These are phyloP conservation scores for Stereum hirsutum DNA, from an alignment of 1,284 basidiomycete genomes.

Conservation along the genomic window DNA sequence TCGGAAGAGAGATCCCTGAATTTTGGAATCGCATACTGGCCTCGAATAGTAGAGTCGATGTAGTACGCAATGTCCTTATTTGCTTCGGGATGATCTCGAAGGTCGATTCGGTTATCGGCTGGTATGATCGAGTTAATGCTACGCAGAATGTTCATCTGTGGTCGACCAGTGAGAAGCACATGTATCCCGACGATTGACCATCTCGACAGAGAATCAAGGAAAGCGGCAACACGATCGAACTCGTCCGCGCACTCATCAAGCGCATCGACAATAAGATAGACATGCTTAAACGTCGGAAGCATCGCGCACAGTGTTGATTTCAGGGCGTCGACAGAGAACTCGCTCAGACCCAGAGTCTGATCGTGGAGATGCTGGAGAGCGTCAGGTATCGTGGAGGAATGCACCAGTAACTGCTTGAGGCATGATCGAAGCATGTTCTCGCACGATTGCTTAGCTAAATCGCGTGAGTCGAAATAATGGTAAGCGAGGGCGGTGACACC, in stretches of 20 bases:
- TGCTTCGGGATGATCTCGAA: too few relatives aligned
- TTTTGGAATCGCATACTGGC: neutral
- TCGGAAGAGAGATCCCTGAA: too few relatives aligned
- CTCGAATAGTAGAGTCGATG: neutral
- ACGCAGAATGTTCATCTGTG: neutral
- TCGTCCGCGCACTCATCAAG: neutral
- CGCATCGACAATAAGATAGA: neutral
- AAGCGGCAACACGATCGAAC: neutral
- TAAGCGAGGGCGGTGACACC: neutral
- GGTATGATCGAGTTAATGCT: neutral
- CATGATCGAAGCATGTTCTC: neutral
- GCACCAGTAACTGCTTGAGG: neutral
- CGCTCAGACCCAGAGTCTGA: neutral
- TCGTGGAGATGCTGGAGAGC: neutral
- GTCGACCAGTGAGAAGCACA: neutral
- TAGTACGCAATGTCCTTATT: too few relatives aligned
- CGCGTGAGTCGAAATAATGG: neutral
- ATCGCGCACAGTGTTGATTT: neutral
- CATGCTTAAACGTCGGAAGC: neutral
- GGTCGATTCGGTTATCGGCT: neutral
- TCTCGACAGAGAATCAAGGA: neutral
- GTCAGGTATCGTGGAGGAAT: neutral
- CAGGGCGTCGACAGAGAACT: neutral
- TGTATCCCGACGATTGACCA: neutral
- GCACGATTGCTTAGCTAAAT: neutral